phyloP scores from a whole-genome alignment of 805 yeast species.

The Candida montana region DNA sequence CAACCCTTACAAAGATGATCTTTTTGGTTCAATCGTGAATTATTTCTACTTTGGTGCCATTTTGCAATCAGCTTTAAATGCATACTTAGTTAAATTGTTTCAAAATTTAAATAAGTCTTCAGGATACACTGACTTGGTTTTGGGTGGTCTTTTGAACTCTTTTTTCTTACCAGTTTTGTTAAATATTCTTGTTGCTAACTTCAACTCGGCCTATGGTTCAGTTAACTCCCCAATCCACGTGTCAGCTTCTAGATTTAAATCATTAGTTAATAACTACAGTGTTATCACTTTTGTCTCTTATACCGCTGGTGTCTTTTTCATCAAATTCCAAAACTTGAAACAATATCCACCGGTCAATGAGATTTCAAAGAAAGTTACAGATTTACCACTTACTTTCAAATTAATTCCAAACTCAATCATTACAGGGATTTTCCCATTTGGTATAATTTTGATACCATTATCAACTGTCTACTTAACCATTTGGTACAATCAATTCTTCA shows the following conservation, averaged over 20 bases:
- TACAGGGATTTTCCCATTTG: conserved; percentile 27
- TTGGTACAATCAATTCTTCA: conserved; percentile 25
- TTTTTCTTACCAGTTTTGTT: conserved; percentile 18
- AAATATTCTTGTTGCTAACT: conserved; percentile 6
- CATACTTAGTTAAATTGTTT: conserved; percentile 18
- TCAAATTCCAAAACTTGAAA: conserved; percentile 4
- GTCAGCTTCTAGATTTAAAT: not conserved
- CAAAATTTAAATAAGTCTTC: conserved; percentile 9
- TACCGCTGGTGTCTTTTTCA: conserved; percentile 10
- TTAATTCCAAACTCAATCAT: conserved; percentile 23
- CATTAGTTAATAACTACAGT: conserved; percentile 10
- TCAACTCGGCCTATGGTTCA: conserved; percentile 18
- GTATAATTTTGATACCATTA: conserved; percentile 23
- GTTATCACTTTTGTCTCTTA: conserved; percentile 11
- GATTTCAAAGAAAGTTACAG: conserved; percentile 20
- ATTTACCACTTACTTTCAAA: conserved; percentile 23
- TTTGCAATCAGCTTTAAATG: conserved; percentile 13
- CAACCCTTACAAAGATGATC: conserved; percentile 3
- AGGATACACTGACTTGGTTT: not conserved
- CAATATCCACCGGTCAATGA: conserved; percentile 11
- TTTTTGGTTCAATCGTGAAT: not conserved
- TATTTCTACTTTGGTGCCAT: conserved; percentile 16
- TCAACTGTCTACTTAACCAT: conserved; percentile 23
- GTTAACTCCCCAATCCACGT: conserved; percentile 24
- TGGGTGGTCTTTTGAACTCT: conserved; percentile 12